Conservation (phyloP, 2,329 filamentous ascomycete genomes). For the Dryadomyces sulphureus region DNA sequence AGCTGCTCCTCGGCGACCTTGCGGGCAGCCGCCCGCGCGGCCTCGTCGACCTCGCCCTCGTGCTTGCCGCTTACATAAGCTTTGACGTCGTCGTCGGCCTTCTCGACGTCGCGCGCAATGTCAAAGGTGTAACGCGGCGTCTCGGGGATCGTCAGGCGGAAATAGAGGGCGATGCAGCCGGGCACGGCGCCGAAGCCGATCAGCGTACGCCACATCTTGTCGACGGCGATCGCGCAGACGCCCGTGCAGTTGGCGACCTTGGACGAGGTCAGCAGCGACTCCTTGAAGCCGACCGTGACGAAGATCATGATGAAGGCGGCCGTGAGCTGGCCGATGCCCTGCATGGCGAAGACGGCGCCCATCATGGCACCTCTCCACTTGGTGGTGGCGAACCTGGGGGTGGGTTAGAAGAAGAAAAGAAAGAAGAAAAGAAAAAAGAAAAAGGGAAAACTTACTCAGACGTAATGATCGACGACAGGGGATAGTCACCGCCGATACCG, state of each 20-base stretch:
- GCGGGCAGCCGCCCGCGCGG: conserved; percentile 44
- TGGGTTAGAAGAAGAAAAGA: background rate
- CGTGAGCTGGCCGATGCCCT: conserved; percentile 66
- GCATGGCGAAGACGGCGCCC: conserved; percentile 76
- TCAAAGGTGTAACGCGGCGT: conserved; percentile 83
- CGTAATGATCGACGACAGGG: conserved; percentile 69
- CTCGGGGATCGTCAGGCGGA: conserved; percentile 66
- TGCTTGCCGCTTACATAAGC: conserved; percentile 55
- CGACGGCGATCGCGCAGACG: conserved; percentile 53
- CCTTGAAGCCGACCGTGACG: conserved; percentile 56
- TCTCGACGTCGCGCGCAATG: conserved; percentile 57
- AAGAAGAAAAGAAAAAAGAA: background rate
- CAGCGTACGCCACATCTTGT: conserved; percentile 77
- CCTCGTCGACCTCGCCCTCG: conserved; percentile 51
- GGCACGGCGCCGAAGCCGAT: conserved; percentile 73
- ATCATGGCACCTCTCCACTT: conserved; percentile 82
- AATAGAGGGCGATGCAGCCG: conserved; percentile 70
- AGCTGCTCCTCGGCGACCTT: conserved; percentile 38
- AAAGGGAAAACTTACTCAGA: conserved; percentile 37
- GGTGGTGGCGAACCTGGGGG: conserved; percentile 52
- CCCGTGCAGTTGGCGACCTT: conserved; percentile 43
- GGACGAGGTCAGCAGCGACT: conserved; percentile 37
- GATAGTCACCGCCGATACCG: conserved; percentile 66
- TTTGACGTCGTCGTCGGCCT: conserved; percentile 57
- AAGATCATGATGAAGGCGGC: conserved; percentile 66